Evolutionary conservation across 1,284 basidiomycete genomes (phyloP).

Genomic region (Boletus sp.): DNA sequence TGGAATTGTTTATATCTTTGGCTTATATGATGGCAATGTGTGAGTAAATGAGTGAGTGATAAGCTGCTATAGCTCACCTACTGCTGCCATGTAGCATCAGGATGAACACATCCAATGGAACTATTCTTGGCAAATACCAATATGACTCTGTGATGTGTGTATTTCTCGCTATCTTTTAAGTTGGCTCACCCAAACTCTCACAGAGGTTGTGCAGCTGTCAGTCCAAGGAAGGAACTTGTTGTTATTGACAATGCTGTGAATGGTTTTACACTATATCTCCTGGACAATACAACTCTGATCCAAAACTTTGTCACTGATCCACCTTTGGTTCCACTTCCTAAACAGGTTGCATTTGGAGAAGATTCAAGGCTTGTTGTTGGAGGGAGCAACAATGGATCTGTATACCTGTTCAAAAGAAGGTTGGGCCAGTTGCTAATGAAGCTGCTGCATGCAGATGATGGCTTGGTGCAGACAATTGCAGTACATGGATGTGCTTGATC

Average conservation of each 20-base stretch:
- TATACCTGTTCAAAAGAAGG: slow-evolving; percentile 14
- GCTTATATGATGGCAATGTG: slow-evolving; percentile 14
- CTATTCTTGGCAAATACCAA: slow-evolving; percentile 1
- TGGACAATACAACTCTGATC: neutral
- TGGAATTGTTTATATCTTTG: slow-evolving; percentile 3
- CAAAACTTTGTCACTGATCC: slow-evolving; percentile 1
- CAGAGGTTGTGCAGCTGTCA: neutral
- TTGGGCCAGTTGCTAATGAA: too few relatives aligned
- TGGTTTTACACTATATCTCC: slow-evolving; percentile 7
- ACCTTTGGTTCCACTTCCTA: neutral
- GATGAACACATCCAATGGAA: slow-evolving; percentile 3
- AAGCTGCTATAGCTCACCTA: neutral
- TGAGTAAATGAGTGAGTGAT: neutral
- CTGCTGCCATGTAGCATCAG: slow-evolving; percentile 4
- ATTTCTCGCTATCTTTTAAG: neutral
- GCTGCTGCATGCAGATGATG: too few relatives aligned
- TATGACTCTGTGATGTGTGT: slow-evolving; percentile 12
- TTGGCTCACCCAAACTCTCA: neutral
- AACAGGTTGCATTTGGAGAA: slow-evolving; percentile 15
- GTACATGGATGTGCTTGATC: too few relatives aligned
- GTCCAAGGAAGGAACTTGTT: neutral
- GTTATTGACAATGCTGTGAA: slow-evolving; percentile 8
- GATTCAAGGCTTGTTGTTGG: slow-evolving; percentile 9
- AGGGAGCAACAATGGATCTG: slow-evolving; percentile 4
- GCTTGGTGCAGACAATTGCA: too few relatives aligned